A percentile compares a stretch with the other conserved stretches of the same genome.
phyloP scores from a whole-genome alignment of 83 land plant genomes.

The Thuja plicata region DNA sequence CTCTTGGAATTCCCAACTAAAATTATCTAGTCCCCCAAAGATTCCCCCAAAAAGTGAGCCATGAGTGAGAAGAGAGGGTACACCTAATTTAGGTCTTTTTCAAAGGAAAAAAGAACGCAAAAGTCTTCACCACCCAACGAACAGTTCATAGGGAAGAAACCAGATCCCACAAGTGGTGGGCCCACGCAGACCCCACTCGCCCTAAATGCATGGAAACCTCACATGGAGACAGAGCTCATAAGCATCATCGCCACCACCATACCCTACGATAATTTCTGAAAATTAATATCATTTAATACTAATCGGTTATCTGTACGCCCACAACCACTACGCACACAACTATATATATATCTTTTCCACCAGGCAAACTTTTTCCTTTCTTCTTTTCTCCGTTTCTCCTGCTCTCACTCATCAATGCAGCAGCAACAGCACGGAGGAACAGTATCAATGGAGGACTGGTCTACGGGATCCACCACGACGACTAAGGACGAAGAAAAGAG shows the following conservation, averaged over 20 bases:
- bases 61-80: too few relatives aligned
- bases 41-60: too few relatives aligned
- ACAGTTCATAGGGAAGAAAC: too few relatives aligned
- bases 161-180: not conserved
- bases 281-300: too few relatives aligned
- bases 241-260: not conserved
- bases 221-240: not conserved
- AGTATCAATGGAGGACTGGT: not conserved
- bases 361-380: too few relatives aligned
- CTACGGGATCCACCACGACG: not conserved
- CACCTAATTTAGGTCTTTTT: too few relatives aligned
- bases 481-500: not conserved
- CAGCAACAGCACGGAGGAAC: not conserved
- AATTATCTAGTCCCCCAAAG: too few relatives aligned
- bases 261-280: not conserved
- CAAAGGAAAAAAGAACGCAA: too few relatives aligned
- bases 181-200: not conserved
- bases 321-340: not conserved
- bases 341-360: not conserved
- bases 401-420: not conserved
- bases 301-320: not conserved
- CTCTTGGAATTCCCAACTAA: too few relatives aligned
- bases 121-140: too few relatives aligned
- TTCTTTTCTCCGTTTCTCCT: not conserved
- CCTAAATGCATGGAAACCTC: not conserved